These are phyloP conservation scores for Sarocladiaceae sp. DNA, from an alignment of 2,329 filamentous ascomycete genomes.

Conservation along the genomic window DNA sequence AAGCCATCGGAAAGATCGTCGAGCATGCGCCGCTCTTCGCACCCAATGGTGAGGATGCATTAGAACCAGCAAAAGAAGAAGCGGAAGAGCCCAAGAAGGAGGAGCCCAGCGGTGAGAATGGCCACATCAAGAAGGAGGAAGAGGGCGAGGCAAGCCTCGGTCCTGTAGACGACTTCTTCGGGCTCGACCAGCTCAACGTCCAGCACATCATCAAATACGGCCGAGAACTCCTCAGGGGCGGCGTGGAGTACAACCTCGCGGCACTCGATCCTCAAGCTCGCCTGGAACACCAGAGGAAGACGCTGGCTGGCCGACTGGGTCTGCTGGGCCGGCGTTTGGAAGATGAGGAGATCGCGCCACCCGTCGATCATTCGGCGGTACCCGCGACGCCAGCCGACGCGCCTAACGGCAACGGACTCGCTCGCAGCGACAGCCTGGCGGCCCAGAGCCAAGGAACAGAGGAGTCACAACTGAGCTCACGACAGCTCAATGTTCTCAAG, in stretches of 20 bases:
- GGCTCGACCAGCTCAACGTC: slow-evolving; percentile 72
- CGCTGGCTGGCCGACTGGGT: slow-evolving; percentile 74
- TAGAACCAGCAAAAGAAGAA: slow-evolving; percentile 43
- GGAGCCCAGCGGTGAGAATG: slow-evolving; percentile 28
- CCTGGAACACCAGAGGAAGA: slow-evolving; percentile 85
- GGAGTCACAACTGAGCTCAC: slow-evolving; percentile 75
- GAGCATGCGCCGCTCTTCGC: slow-evolving; percentile 85
- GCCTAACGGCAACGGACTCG: slow-evolving; percentile 27
- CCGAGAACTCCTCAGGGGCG: slow-evolving; percentile 77
- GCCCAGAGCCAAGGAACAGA: slow-evolving; percentile 45
- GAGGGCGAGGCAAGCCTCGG: slow-evolving; percentile 29
- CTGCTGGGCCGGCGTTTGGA: slow-evolving; percentile 80
- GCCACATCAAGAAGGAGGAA: slow-evolving; percentile 51
- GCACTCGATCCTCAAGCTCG: slow-evolving; percentile 77
- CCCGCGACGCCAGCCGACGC: slow-evolving; percentile 43
- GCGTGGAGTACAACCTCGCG: slow-evolving; percentile 80
- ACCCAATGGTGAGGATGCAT: slow-evolving; percentile 62
- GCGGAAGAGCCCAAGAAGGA: slow-evolving; percentile 35
- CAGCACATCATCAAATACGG: slow-evolving; percentile 76
- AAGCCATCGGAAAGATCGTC: slow-evolving; percentile 90
- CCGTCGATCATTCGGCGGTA: slow-evolving; percentile 32
- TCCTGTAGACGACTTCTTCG: slow-evolving; percentile 59
- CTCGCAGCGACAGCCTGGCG: slow-evolving; percentile 30
- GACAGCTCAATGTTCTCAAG: slow-evolving; percentile 92
- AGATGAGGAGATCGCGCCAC: slow-evolving; percentile 66